These are phyloP conservation scores for Oryza longistaminata DNA, from an alignment of 176 grass and related monocot species.

Conservation along the genomic window DNA sequence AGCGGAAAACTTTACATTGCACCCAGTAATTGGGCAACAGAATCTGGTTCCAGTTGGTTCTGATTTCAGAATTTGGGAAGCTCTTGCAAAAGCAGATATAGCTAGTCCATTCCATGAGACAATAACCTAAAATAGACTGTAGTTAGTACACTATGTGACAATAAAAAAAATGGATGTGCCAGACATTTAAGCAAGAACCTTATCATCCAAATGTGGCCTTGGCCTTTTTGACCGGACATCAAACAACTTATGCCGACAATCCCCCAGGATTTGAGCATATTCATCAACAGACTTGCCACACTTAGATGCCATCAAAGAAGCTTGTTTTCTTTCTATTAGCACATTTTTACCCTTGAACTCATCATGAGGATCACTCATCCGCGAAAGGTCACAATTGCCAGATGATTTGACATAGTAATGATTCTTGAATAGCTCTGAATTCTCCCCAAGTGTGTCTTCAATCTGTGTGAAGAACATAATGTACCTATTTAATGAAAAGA, in stretches of 20 bases:
- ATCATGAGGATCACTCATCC: slow-evolving; percentile 83
- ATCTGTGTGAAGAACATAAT: slow-evolving; percentile 51
- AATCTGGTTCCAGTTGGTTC: slow-evolving; percentile 45
- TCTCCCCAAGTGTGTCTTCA: slow-evolving; percentile 76
- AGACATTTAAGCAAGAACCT: slow-evolving; percentile 55
- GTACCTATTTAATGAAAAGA: slow-evolving; percentile 9
- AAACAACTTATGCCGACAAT: slow-evolving; percentile 66
- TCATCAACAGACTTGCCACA: slow-evolving; percentile 72
- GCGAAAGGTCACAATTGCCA: slow-evolving; percentile 91
- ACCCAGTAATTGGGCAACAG: slow-evolving; percentile 72
- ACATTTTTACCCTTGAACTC: slow-evolving; percentile 91
- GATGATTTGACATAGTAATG: slow-evolving; percentile 97
- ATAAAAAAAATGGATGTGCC: slow-evolving; percentile 9
- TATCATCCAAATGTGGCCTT: slow-evolving; percentile 92
- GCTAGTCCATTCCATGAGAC: slow-evolving; percentile 97
- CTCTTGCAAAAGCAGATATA: slow-evolving; percentile 89
- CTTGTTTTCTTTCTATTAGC: slow-evolving; percentile 74
- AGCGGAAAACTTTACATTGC: slow-evolving; percentile 48
- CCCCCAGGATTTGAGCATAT: slow-evolving; percentile 70
- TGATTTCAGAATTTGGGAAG: slow-evolving; percentile 79
- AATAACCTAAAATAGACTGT: slow-evolving; percentile 64
- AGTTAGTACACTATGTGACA: slow-evolving; percentile 29
- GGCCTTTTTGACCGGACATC: slow-evolving; percentile 64
- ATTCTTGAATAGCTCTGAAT: slow-evolving; percentile 79
- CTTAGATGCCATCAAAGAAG: slow-evolving; percentile 64